A percentile compares a stretch with the other conserved stretches of the same genome.
Evolutionary conservation across 192 early-diverging fungal genomes (phyloP).

Genomic region (Kickxella alabastrina): DNA sequence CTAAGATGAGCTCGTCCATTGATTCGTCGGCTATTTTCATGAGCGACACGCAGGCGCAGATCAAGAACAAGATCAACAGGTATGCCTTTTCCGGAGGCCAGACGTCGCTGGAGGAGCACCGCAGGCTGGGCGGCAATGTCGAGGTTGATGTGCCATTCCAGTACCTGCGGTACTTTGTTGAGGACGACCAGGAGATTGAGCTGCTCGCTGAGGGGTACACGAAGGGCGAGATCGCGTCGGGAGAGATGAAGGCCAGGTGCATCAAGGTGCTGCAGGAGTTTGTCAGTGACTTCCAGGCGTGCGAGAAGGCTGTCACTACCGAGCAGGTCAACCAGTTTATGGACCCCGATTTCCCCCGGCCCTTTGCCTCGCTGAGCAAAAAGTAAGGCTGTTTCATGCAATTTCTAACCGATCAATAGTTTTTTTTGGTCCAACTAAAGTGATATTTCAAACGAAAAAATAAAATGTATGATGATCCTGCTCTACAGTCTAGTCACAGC

Average conservation of each 20-base stretch:
- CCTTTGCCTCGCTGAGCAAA: conserved; percentile 25
- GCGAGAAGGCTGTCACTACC: conserved; percentile 60
- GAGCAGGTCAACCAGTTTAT: conserved; percentile 62
- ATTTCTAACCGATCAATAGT: too few relatives aligned
- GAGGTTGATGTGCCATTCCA: conserved; percentile 97
- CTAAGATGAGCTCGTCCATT: conserved; percentile 94
- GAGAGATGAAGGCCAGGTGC: conserved; percentile 87
- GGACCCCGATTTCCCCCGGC: conserved; percentile 54
- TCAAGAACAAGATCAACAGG: conserved; percentile 98
- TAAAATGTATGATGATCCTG: too few relatives aligned
- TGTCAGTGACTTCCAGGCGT: conserved; percentile 74
- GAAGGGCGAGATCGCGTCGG: conserved; percentile 79
- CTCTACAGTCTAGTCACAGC: too few relatives aligned
- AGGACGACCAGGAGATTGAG: conserved; percentile 86
- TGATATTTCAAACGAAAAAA: too few relatives aligned
- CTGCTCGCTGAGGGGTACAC: conserved; percentile 68
- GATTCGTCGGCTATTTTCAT: conserved; percentile 90
- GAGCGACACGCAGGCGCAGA: conserved; percentile 82
- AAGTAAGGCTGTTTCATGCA: too few relatives aligned
- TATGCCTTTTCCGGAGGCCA: conserved; percentile 93
- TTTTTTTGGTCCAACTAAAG: too few relatives aligned
- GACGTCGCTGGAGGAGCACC: conserved; percentile 81
- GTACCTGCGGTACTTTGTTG: conserved; percentile 90
- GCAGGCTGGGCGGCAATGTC: conserved; percentile 75
- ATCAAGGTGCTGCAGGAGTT: conserved; percentile 77